Base-by-base conservation (phyloP, 2,329 filamentous ascomycete genomes). In the Fusarium aywerte region DNA sequence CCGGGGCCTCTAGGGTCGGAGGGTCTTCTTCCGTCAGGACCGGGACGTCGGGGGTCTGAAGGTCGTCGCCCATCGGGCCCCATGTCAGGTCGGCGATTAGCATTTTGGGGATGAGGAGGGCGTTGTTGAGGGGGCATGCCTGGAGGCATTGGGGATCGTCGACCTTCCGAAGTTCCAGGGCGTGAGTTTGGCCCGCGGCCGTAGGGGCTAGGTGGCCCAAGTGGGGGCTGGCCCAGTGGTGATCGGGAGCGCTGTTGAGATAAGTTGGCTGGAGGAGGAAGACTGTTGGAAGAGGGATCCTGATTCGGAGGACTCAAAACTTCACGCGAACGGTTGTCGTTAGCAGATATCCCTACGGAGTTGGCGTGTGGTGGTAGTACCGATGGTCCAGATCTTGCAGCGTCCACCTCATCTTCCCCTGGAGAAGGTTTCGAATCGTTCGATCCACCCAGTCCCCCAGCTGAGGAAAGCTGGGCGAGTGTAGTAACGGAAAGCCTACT, bases 401-500 rank as follows among this genome's bases (percentile, higher is more conserved):
- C 70, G 63, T 78, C 74, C 65, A 78, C 77, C 68, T 68, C 74
- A 44, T 72, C 74, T 57, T 74, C 76, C 65, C 71, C 76, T 67
- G 67, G 69, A 57, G 62, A 70, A 58, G 50, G 53, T 56, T 73
- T 71, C 49, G 73, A 74, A 38, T 79, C 75, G 10, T 75, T 75
- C 42, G 81, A 74, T 52, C 85, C 74, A 44, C 80, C 75, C 47
- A 87, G 77, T 21, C 85, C 86, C 53, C 87, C 87, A 43, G 90
- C 91, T 68, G 90, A 90, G 31, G 88, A 88, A 75, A 98, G 84
- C 75, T 97, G 93, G 42, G 89, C 85, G 43, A 97, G 83, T 1
- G 95, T 98, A 2, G 89, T 89, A 69, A 85, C 87, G 25, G 96
- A 97, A 76, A 98, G 89, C 21, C 93, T 90, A 70, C 90, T 93